A percentile compares a stretch with the other conserved stretches of the same genome.
phyloP scores from a whole-genome alignment of 768 basidiomycete genomes.

The Naematelia aurantialba region DNA sequence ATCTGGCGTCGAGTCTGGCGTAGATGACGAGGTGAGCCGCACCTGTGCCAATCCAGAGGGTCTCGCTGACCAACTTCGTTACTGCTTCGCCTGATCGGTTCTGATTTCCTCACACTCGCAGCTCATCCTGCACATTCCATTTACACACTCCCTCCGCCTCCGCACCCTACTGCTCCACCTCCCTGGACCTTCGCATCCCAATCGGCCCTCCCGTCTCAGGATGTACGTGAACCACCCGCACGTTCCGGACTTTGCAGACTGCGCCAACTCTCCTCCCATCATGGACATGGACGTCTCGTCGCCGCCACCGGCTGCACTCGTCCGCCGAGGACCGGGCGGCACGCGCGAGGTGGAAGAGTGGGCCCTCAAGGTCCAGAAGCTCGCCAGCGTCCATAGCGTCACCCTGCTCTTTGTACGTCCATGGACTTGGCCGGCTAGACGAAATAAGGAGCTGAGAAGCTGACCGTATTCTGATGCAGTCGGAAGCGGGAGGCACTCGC shows the following conservation, averaged over 20 bases:
- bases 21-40: conserved; percentile 47
- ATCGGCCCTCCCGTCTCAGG: conserved; percentile 39
- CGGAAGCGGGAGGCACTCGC: conserved; percentile 28
- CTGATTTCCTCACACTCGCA: conserved; percentile 12
- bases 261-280: conserved; percentile 32
- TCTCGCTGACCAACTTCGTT: too few relatives aligned
- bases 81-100: neutral
- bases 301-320: conserved; percentile 13
- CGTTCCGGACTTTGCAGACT: conserved; percentile 45
- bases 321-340: conserved; percentile 29
- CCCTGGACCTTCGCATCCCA: conserved; percentile 42
- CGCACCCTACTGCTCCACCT: conserved; percentile 45
- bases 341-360: conserved; percentile 48
- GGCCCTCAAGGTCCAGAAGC: conserved; percentile 48
- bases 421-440: too few relatives aligned
- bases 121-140: conserved; percentile 49
- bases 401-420: conserved; percentile 45
- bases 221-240: conserved; percentile 43
- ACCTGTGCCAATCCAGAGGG: too few relatives aligned
- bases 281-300: conserved; percentile 43
- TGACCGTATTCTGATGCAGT: too few relatives aligned
- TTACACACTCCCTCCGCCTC: conserved; percentile 45
- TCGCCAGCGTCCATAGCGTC: conserved; percentile 46
- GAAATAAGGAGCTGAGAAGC: too few relatives aligned
- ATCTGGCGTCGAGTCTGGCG: conserved; percentile 39